These are phyloP conservation scores for Fusarium sp. DNA, from an alignment of 2,329 filamentous ascomycete genomes.

Conservation along the genomic window DNA sequence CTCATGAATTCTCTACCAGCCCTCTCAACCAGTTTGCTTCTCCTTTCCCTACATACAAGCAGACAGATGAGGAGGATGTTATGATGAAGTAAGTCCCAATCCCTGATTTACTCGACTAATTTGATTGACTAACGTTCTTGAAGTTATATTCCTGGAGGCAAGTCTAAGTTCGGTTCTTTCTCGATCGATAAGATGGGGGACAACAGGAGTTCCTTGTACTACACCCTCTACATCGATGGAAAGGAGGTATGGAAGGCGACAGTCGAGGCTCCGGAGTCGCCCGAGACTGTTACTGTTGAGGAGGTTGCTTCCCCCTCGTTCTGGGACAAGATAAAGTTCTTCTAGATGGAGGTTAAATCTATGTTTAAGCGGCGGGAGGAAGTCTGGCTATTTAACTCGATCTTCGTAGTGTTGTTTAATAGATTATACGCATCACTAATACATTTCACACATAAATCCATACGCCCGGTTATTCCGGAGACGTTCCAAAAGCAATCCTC, in stretches of 20 bases:
- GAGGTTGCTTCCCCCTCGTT: slow-evolving; percentile 54
- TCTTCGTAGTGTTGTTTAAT: slow-evolving; percentile 16
- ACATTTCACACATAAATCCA: no score
- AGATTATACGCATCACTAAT: not conserved
- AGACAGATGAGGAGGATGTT: slow-evolving; percentile 85
- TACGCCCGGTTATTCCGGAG: no score
- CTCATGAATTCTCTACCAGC: slow-evolving; percentile 92
- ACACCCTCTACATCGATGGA: slow-evolving; percentile 86
- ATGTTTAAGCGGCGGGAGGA: not conserved
- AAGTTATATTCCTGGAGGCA: slow-evolving; percentile 84
- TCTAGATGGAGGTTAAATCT: slow-evolving; percentile 11
- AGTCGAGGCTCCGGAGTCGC: slow-evolving; percentile 58
- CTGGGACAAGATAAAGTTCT: slow-evolving; percentile 58
- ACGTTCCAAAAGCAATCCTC: not conserved
- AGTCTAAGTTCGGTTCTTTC: slow-evolving; percentile 82
- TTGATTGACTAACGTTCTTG: not conserved
- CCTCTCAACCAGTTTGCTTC: slow-evolving; percentile 95
- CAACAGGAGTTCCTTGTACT: slow-evolving; percentile 78
- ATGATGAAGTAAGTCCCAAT: slow-evolving; percentile 78
- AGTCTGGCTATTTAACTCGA: not conserved
- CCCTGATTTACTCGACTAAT: not conserved
- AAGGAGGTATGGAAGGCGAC: slow-evolving; percentile 79
- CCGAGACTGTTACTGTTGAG: slow-evolving; percentile 36
- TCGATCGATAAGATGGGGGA: slow-evolving; percentile 76
- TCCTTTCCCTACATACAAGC: slow-evolving; percentile 84